These are phyloP conservation scores for Lenwebbia sp. DNA, from an alignment of 345 rosid genomes.

Conservation along the genomic window DNA sequence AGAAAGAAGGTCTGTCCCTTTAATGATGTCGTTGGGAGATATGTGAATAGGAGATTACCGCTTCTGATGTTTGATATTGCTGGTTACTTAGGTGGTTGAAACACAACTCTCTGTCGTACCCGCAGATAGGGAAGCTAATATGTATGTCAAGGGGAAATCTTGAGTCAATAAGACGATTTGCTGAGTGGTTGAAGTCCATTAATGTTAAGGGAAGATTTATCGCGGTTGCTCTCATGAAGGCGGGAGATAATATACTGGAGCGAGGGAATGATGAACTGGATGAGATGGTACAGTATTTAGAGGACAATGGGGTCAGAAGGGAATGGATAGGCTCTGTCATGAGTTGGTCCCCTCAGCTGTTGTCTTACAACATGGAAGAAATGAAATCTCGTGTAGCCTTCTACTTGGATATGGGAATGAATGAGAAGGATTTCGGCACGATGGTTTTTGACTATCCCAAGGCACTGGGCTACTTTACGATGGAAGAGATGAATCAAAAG, in stretches of 20 bases:
- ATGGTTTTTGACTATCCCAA: slow-evolving; percentile 86
- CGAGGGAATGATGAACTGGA: slow-evolving; percentile 37
- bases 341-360: slow-evolving; percentile 59
- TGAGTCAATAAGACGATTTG: slow-evolving; percentile 37
- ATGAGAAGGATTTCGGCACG: slow-evolving; percentile 73
- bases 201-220: slow-evolving; percentile 73
- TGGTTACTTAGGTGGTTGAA: slow-evolving; percentile 76
- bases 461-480: slow-evolving; percentile 48
- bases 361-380: slow-evolving; percentile 57
- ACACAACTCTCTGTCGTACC: slow-evolving; percentile 62
- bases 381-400: slow-evolving; percentile 51
- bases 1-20: neutral
- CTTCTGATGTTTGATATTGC: neutral
- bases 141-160: slow-evolving; percentile 59
- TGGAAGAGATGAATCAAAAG: slow-evolving; percentile 82
- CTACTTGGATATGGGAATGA: slow-evolving; percentile 75
- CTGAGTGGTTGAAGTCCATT: slow-evolving; percentile 67
- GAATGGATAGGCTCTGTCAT: slow-evolving; percentile 89
- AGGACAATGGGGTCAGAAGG: slow-evolving; percentile 63
- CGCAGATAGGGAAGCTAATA: slow-evolving; percentile 65
- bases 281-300: slow-evolving; percentile 57
- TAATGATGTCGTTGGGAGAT: neutral
- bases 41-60: neutral
- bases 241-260: slow-evolving; percentile 51
- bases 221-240: slow-evolving; percentile 50